Evolutionary conservation across 129 eudicot genomes (phyloP).

Genomic region (Escallonia rubra): DNA sequence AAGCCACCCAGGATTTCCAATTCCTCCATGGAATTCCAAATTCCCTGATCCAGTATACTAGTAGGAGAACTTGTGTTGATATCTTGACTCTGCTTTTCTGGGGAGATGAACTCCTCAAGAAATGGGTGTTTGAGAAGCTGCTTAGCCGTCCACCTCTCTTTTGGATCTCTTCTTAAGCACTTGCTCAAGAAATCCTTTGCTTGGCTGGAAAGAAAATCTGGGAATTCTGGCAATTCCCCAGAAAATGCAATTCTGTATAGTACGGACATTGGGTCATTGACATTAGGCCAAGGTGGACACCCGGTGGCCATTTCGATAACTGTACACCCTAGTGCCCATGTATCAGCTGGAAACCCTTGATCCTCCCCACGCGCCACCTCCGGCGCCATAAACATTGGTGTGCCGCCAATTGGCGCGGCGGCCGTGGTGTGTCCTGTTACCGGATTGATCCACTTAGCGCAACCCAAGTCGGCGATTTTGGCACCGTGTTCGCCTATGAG

Average conservation of each 20-base stretch:
- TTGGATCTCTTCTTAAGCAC: slow-evolving; percentile 47
- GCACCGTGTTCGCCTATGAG: slow-evolving; percentile 34
- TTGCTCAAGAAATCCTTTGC: slow-evolving; percentile 56
- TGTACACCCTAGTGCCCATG: slow-evolving; percentile 85
- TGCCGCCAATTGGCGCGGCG: slow-evolving; percentile 37
- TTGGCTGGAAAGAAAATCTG: slow-evolving; percentile 34
- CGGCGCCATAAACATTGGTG: slow-evolving; percentile 80
- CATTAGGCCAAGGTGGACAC: slow-evolving; percentile 45
- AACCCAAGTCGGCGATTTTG: slow-evolving; percentile 75
- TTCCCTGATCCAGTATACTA: slow-evolving; percentile 63
- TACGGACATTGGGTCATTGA: slow-evolving; percentile 26
- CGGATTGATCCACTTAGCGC: slow-evolving; percentile 41
- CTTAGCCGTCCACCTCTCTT: slow-evolving; percentile 54
- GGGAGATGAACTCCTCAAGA: slow-evolving; percentile 20
- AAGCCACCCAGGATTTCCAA: slow-evolving; percentile 8
- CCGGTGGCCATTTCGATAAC: slow-evolving; percentile 75
- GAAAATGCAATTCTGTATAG: slow-evolving; percentile 53
- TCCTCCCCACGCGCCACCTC: slow-evolving; percentile 76
- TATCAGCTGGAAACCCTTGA: slow-evolving; percentile 66
- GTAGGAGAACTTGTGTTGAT: slow-evolving; percentile 49
- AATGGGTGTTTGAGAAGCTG: slow-evolving; percentile 63
- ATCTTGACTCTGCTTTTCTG: slow-evolving; percentile 13
- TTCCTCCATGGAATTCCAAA: slow-evolving; percentile 52
- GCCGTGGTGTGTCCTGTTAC: neutral
- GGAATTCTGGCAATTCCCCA: slow-evolving; percentile 55